phyloP scores from a whole-genome alignment of 2,329 filamentous ascomycete species.

The Volutella citrinella region DNA sequence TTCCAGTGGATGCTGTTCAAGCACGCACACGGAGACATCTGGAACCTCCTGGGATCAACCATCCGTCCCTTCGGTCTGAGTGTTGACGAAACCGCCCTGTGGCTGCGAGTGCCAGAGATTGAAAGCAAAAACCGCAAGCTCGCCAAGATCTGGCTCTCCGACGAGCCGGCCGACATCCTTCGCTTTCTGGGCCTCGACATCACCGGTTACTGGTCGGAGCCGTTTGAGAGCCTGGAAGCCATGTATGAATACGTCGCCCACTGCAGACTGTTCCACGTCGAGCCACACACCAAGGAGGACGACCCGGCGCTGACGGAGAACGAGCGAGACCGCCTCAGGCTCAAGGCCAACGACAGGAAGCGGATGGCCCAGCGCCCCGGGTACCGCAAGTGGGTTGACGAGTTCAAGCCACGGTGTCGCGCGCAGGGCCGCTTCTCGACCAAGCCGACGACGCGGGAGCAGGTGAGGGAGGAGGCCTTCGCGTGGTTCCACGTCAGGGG shows the following conservation, averaged over 20 bases:
- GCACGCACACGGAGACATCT: slow-evolving; percentile 68
- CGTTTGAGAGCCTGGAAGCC: slow-evolving; percentile 52
- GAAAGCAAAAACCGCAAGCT: slow-evolving; percentile 56
- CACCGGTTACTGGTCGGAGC: slow-evolving; percentile 43
- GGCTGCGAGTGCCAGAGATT: slow-evolving; percentile 65
- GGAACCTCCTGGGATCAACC: slow-evolving; percentile 61
- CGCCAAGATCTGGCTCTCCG: slow-evolving; percentile 58
- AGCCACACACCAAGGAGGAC: slow-evolving; percentile 29
- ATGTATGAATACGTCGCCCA: slow-evolving; percentile 61
- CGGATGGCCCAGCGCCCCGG: slow-evolving; percentile 53
- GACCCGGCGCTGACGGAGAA: slow-evolving; percentile 5
- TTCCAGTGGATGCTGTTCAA: slow-evolving; percentile 66
- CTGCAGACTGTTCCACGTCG: slow-evolving; percentile 57
- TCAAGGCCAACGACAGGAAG: slow-evolving; percentile 55
- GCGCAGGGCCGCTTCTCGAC: slow-evolving; percentile 33
- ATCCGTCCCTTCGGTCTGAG: slow-evolving; percentile 66
- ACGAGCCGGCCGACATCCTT: slow-evolving; percentile 53
- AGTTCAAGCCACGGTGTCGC: slow-evolving; percentile 57
- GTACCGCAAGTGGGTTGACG: slow-evolving; percentile 59
- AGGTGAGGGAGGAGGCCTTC: slow-evolving; percentile 53
- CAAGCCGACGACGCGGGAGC: slow-evolving; percentile 34
- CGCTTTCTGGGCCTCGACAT: slow-evolving; percentile 60
- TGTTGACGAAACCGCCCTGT: slow-evolving; percentile 60
- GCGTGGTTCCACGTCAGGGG: slow-evolving; percentile 42
- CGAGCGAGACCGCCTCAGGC: slow-evolving; percentile 29